These are phyloP conservation scores for Leccinellum rugosiceps DNA, from an alignment of 768 basidiomycete species.

Conservation along the genomic window DNA sequence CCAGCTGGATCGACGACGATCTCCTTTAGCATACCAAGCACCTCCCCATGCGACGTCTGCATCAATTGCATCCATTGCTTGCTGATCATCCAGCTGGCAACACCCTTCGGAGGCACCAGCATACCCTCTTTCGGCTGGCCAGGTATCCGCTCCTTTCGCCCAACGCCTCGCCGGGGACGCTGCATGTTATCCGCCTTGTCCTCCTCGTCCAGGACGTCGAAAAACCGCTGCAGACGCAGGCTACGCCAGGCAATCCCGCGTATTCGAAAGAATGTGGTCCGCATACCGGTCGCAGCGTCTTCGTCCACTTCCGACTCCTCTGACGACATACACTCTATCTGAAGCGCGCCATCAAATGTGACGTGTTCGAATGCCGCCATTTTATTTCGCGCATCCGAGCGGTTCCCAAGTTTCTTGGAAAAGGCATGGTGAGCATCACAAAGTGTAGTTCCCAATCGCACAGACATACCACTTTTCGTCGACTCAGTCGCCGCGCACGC, in stretches of 20 bases:
- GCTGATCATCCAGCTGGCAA: constrained; percentile 76
- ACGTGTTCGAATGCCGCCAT: constrained; percentile 54
- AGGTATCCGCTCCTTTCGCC: constrained; percentile 49
- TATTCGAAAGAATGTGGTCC: constrained; percentile 43
- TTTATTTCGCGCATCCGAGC: constrained; percentile 56
- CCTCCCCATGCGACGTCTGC: constrained; percentile 44
- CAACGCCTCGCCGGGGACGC: constrained; percentile 56
- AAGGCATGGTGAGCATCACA: neutral
- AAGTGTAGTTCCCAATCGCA: too few species aligned
- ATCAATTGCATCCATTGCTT: constrained; percentile 53
- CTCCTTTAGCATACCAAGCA: constrained; percentile 40
- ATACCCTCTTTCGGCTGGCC: constrained; percentile 58
- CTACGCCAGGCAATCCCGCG: constrained; percentile 71
- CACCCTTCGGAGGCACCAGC: constrained; percentile 58
- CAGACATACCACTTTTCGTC: constrained; percentile 59
- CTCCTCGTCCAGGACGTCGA: constrained; percentile 56
- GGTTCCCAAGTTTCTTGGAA: constrained; percentile 63
- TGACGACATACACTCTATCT: constrained; percentile 76
- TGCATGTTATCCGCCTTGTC: constrained; percentile 42
- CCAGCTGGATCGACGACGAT: constrained; percentile 43
- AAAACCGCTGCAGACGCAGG: constrained; percentile 57
- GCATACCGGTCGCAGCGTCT: constrained; percentile 24
- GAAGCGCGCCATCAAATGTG: constrained; percentile 67
- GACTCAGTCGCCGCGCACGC: constrained; percentile 54
- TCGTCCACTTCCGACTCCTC: constrained; percentile 68